phyloP scores from a whole-genome alignment of 768 basidiomycete species.

The Pleurotus platypus region DNA sequence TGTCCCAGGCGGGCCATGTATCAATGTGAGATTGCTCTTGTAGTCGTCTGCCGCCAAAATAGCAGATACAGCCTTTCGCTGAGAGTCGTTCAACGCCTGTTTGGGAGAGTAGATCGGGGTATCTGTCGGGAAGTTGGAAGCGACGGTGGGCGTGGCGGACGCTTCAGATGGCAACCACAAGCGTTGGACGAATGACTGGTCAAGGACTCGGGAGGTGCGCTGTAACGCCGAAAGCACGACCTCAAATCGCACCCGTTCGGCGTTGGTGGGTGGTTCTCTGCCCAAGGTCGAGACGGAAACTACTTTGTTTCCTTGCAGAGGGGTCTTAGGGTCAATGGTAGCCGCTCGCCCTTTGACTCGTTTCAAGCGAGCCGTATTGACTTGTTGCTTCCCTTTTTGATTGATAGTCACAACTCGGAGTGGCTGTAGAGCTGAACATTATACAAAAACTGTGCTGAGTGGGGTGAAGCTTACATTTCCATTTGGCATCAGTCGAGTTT shows the following conservation, averaged over 20 bases:
- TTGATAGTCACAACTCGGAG: conserved; percentile 17
- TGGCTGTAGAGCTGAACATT: conserved; percentile 10
- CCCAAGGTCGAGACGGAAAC: conserved; percentile 41
- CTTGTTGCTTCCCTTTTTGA: conserved; percentile 8
- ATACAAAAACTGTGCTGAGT: background rate
- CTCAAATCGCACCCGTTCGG: conserved; percentile 30
- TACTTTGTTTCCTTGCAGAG: conserved; percentile 24
- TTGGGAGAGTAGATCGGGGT: conserved; percentile 16
- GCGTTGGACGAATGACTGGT: conserved; percentile 28
- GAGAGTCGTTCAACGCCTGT: conserved; percentile 31
- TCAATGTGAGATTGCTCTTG: conserved; percentile 24
- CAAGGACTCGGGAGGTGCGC: conserved; percentile 19
- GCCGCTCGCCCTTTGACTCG: conserved; percentile 37
- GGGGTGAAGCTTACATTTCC: background rate
- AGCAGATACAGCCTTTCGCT: conserved; percentile 25
- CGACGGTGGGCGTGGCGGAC: background rate
- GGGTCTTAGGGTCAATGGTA: conserved; percentile 20
- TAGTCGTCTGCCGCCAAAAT: conserved; percentile 29
- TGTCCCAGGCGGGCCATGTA: conserved; percentile 59
- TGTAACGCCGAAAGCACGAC: conserved; percentile 27
- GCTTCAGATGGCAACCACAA: conserved; percentile 26
- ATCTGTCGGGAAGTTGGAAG: background rate
- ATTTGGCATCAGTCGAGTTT: conserved; percentile 34
- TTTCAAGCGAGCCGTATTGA: conserved; percentile 18
- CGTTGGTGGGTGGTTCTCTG: conserved; percentile 40